Base-by-base conservation (phyloP, 768 basidiomycete species). In the Coprinopsis cinerea region DNA sequence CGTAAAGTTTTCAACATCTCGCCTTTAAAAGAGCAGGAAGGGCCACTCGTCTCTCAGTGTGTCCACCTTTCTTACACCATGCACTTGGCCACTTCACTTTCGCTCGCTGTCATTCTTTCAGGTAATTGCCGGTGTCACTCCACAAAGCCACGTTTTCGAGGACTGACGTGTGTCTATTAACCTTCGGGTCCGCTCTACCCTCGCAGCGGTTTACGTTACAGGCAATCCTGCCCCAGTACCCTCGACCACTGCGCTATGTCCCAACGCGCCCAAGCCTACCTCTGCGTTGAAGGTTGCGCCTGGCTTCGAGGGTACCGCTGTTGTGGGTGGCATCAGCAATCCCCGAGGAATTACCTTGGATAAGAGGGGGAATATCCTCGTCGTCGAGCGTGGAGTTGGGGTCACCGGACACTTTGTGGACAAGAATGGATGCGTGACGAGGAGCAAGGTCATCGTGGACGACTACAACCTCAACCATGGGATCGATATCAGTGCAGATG, bases 261-360 rank as follows among this genome's bases (percentile, higher is more conserved):
- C 40, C 9, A 45, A 34, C 26, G 46, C 26, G 6, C 51, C 51
- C 17, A 22, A 26, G 7, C 50, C 50, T 22, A 46, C 35, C 10
- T 41, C 23, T 30, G 14, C 46, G 14, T 17, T 47, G 22, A 44
- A 37, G n/a, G 43, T 51, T 20, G 50, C 54, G 10, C 14, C 36
- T 14, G 54, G 54, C 2, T 55, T 26, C 39, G 17, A 28, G 3
- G 49, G 36, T 13, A 48, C 28, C 11, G 45, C 54, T 9, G 50
- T 55, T 14, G 24, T 55, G 17, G 50, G 49, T 22, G 44, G 28
- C 14, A 24, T 55, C n/a, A 51, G 37, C 24, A 41, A 40, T 20
- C 54, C 54, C 18, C 49, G 54, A 43, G 46, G 47, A 14, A 46
- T 55, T 13, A 26, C 27, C 20, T 34, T 55, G 14, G 54, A 55